phyloP scores from a whole-genome alignment of 306 rosid species.

The Cyclanthera cordifolia region DNA sequence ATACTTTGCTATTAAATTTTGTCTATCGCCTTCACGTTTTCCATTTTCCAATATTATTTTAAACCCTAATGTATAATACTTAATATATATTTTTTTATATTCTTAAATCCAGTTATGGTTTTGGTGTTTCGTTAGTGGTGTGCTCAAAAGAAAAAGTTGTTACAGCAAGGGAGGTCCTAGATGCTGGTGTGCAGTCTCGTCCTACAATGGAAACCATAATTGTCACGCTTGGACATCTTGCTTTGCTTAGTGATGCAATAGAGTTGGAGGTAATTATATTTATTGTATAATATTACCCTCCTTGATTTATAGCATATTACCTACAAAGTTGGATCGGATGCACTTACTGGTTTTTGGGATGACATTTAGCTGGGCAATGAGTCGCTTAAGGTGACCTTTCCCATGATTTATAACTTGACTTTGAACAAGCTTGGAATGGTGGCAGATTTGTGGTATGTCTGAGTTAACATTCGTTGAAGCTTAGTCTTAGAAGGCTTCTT shows the following conservation, averaged over 20 bases:
- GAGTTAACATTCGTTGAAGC: too few relatives aligned
- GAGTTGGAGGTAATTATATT: slow-evolving; percentile 56
- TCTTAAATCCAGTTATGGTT: slow-evolving; percentile 42
- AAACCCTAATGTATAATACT: not conserved
- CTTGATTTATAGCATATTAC: too few relatives aligned
- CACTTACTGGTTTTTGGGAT: too few relatives aligned
- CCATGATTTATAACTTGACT: too few relatives aligned
- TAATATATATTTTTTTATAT: not conserved
- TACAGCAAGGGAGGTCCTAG: slow-evolving; percentile 61
- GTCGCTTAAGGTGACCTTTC: too few relatives aligned
- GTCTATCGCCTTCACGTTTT: not conserved
- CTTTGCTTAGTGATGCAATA: slow-evolving; percentile 68
- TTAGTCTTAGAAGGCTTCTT: too few relatives aligned
- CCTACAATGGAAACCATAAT: slow-evolving; percentile 61
- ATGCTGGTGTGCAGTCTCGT: slow-evolving; percentile 62
- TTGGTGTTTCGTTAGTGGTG: slow-evolving; percentile 62
- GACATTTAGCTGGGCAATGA: too few relatives aligned
- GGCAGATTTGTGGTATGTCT: too few relatives aligned
- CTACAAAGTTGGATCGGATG: too few relatives aligned
- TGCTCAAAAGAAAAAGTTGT: slow-evolving; percentile 47
- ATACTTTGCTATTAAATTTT: not conserved
- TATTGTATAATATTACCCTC: too few relatives aligned
- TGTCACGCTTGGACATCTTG: slow-evolving; percentile 76
- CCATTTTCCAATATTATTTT: not conserved
- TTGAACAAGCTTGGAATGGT: too few relatives aligned